Evolutionary conservation across 1,284 basidiomycete genomes (phyloP).

Genomic region (Pterulicium gracile): DNA sequence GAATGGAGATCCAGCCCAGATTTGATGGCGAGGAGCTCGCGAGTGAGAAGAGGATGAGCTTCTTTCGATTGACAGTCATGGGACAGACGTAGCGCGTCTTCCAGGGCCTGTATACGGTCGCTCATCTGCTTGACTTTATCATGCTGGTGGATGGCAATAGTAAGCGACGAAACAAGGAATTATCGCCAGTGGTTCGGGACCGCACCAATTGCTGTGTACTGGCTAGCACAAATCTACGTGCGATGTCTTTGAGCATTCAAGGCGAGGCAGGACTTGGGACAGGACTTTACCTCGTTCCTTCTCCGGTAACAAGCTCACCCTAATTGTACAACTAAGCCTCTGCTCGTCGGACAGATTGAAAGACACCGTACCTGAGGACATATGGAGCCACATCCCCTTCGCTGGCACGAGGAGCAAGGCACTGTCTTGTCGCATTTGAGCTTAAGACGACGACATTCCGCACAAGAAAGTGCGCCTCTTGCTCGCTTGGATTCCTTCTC

Average conservation of each 20-base stretch:
- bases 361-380: slow-evolving; percentile 48
- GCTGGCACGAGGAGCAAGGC: slow-evolving; percentile 58
- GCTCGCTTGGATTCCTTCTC: slow-evolving; percentile 55
- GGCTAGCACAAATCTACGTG: slow-evolving; percentile 58
- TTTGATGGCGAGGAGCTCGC: slow-evolving; percentile 57
- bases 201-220: slow-evolving; percentile 52
- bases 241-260: slow-evolving; percentile 4
- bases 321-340: not conserved
- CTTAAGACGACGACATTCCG: slow-evolving; percentile 67
- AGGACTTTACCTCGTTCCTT: slow-evolving; percentile 63
- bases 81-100: slow-evolving; percentile 55
- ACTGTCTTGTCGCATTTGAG: slow-evolving; percentile 70
- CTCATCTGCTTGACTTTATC: slow-evolving; percentile 63
- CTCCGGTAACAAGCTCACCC: slow-evolving; percentile 57
- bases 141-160: slow-evolving; percentile 24
- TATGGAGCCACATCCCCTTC: slow-evolving; percentile 62
- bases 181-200: not conserved
- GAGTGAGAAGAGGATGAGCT: slow-evolving; percentile 48
- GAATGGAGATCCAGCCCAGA: slow-evolving; percentile 54
- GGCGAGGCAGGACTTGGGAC: slow-evolving; percentile 2
- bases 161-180: too few species aligned
- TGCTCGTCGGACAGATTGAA: not conserved
- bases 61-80: slow-evolving; percentile 40
- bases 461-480: slow-evolving; percentile 58
- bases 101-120: slow-evolving; percentile 63